Percentiles rank a stretch among this genome's conserved stretches.
These are phyloP conservation scores for Russula griseocarnosa DNA, from an alignment of 768 basidiomycete species.

Conservation along the genomic window DNA sequence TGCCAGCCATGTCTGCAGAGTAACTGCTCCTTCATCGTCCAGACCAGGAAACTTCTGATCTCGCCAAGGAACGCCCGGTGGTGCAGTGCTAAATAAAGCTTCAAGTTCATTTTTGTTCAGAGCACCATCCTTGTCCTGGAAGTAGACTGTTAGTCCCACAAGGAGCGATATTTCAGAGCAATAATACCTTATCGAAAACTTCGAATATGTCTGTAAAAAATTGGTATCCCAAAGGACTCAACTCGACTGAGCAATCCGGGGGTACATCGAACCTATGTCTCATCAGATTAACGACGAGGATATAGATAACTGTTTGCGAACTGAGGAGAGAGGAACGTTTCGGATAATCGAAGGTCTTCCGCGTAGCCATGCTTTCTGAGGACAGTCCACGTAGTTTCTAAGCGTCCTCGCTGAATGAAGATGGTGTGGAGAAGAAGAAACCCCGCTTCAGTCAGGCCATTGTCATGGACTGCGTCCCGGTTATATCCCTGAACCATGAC, in stretches of 20 bases:
- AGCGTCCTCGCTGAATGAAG: constrained; percentile 91
- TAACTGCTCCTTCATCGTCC: constrained; percentile 84
- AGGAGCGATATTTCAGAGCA: not conserved
- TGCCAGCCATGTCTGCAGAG: constrained; percentile 96
- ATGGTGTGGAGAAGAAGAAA: constrained; percentile 94
- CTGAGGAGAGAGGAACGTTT: constrained; percentile 87
- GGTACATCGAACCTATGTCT: constrained; percentile 82
- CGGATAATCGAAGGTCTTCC: constrained; percentile 86
- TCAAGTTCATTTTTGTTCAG: constrained; percentile 78
- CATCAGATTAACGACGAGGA: constrained; percentile 18
- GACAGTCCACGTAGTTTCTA: constrained; percentile 98
- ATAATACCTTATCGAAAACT: constrained; percentile 82
- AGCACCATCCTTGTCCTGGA: constrained; percentile 91
- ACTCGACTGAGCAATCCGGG: constrained; percentile 89
- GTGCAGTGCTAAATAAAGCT: constrained; percentile 84
- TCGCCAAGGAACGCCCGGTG: constrained; percentile 93
- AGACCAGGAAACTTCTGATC: constrained; percentile 88
- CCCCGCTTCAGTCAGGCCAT: constrained; percentile 86
- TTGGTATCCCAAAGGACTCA: constrained; percentile 90
- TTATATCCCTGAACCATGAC: constrained; percentile 83
- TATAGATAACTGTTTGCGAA: constrained; percentile 39
- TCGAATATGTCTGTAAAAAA: constrained; percentile 98
- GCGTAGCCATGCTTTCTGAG: constrained; percentile 94
- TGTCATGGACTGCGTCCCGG: constrained; percentile 66
- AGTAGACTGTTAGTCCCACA: constrained; percentile 4